A percentile compares a stretch with the other conserved stretches of the same genome.
phyloP scores from a whole-genome alignment of 2,329 filamentous ascomycete species.

The Juglanconis sp. region DNA sequence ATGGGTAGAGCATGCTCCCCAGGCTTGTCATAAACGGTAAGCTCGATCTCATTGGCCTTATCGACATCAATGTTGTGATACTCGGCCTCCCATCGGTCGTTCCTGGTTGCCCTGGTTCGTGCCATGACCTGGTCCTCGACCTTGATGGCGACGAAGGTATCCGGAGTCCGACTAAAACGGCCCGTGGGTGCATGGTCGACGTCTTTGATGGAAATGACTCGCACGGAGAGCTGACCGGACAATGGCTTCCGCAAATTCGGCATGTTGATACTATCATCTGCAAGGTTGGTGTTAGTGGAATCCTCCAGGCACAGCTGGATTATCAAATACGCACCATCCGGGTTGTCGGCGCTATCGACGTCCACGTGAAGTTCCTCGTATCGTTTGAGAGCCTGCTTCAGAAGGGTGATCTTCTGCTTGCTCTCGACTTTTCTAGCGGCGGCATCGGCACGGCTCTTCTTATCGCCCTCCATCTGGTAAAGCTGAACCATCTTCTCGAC shows the following conservation, averaged over 20 bases:
- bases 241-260: constrained; percentile 95
- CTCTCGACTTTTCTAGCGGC: constrained; percentile 88
- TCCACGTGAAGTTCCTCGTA: constrained; percentile 98
- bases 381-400: constrained; percentile 93
- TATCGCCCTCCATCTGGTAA: constrained; percentile 95
- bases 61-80: constrained; percentile 90
- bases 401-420: constrained; percentile 93
- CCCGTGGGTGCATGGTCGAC: constrained; percentile 88
- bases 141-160: constrained; percentile 94
- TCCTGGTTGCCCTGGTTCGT: constrained; percentile 79
- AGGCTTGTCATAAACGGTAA: constrained; percentile 96
- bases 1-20: constrained; percentile 89
- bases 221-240: constrained; percentile 82
- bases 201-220: constrained; percentile 84
- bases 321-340: constrained; percentile 64
- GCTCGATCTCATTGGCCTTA: constrained; percentile 97
- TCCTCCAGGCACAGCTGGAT: not conserved
- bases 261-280: constrained; percentile 94
- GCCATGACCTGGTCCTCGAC: constrained; percentile 92
- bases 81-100: constrained; percentile 88
- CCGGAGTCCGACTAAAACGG: constrained; percentile 82
- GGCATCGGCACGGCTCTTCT: constrained; percentile 91
- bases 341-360: constrained; percentile 72
- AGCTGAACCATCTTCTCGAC: constrained; percentile 99
- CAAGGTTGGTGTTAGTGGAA: constrained; percentile 26